These are phyloP conservation scores for Microbotryum violaceum DNA, from an alignment of 1,284 basidiomycete species.

Conservation along the genomic window DNA sequence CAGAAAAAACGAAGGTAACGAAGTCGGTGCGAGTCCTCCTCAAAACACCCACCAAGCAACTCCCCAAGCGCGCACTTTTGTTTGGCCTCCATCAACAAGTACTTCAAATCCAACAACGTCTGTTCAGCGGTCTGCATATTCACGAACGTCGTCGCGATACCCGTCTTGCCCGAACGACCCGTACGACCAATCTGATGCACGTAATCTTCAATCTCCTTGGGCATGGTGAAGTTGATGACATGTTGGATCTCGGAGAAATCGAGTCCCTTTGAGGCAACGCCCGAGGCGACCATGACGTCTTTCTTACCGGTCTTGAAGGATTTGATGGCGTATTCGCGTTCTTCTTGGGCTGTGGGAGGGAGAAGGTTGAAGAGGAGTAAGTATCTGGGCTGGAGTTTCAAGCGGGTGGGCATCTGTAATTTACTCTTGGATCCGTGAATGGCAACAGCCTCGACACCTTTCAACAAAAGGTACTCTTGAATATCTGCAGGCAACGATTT, in stretches of 20 bases:
- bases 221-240: constrained; percentile 97
- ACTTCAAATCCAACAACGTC: constrained; percentile 93
- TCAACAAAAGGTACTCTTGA: constrained; percentile 91
- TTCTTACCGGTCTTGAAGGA: constrained; percentile 94
- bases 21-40: neutral
- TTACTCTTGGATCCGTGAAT: constrained; percentile 95
- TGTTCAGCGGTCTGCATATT: constrained; percentile 96
- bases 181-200: constrained; percentile 98
- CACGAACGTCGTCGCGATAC: constrained; percentile 99
- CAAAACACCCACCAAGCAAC: neutral
- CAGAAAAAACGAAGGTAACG: constrained; percentile 3
- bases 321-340: constrained; percentile 96
- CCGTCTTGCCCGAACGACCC: constrained; percentile 93
- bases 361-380: neutral
- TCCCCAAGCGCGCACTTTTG: constrained; percentile 62
- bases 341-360: constrained; percentile 73
- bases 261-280: constrained; percentile 93
- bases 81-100: constrained; percentile 91
- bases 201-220: constrained; percentile 94
- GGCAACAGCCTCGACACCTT: constrained; percentile 96
- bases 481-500: constrained; percentile 57
- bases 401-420: constrained; percentile 33
- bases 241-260: constrained; percentile 99
- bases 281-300: constrained; percentile 98
- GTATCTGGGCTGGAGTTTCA: neutral